A percentile compares a stretch with the other conserved stretches of the same genome.
phyloP scores from a whole-genome alignment of 139 green algal species.

The Haematococcus lacustris region DNA sequence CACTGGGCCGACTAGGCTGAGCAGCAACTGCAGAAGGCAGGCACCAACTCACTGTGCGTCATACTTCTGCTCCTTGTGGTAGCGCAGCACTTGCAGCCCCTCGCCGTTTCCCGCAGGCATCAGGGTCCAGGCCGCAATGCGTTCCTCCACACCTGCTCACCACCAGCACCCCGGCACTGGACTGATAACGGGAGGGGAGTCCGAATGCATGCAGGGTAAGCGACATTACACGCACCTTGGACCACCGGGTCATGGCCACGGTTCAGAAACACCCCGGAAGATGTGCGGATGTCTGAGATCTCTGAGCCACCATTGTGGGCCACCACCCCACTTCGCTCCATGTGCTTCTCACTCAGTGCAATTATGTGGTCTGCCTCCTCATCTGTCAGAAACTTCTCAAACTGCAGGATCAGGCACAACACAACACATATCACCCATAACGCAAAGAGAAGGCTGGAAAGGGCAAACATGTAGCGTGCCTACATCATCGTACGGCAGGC shows the following conservation, averaged over 20 bases:
- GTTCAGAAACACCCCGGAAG: conserved; percentile 26
- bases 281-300: conserved; percentile 38
- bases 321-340: conserved; percentile 31
- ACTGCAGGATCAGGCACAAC: no score
- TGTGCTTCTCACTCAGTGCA: conserved; percentile 1
- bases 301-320: conserved; percentile 14
- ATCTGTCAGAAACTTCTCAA: conserved; percentile 25
- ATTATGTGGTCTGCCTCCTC: conserved; percentile 41
- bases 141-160: conserved; percentile 38
- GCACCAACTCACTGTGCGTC: no score
- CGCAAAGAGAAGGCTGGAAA: no score
- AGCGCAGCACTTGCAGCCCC: conserved; percentile 70
- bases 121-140: conserved; percentile 40
- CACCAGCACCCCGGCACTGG: no score
- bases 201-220: no score
- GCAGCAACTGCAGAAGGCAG: no score
- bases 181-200: no score
- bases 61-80: conserved; percentile 45
- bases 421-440: no score
- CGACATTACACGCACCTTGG: no score
- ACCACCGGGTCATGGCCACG: conserved; percentile 21
- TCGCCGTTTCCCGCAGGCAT: conserved; percentile 47
- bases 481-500: not conserved
- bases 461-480: no score
- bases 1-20: no score